Evolutionary conservation across 1,284 basidiomycete species (phyloP), one percentile per base, ranked within the genome.

Genomic region (Albatrellus sp.): DNA sequence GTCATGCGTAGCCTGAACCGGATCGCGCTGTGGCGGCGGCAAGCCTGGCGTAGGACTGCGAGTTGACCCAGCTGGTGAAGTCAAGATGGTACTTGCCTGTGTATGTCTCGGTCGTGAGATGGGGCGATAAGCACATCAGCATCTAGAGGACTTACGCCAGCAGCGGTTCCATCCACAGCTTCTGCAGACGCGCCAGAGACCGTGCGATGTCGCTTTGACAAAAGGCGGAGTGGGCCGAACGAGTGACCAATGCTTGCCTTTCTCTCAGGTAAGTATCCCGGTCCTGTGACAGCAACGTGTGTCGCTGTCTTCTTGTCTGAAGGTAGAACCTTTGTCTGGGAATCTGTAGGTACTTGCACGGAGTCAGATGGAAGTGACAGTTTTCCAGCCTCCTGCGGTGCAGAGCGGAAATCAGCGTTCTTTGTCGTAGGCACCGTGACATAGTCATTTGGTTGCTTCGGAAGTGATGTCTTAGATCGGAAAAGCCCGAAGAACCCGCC

Each of bases 131-230:
- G n/a, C 50, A 42, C 34, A 43, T 39, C 19, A 16, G 41, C 3
- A 14, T 5, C 20, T 40, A 14, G 50, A 32, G 17, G 12, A 63
- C 80, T 61, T 59, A 86, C 84, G 46, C 77, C 77, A 49, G 48
- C 52, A 20, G 48, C 47, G 4, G 80, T 83, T 28, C 84, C 83
- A 53, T 85, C 76, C 50, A 75, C 72, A 11, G 81, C 84, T 56
- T 87, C 83, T 30, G 80, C 63, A 35, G 84, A 87, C 30, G 76
- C 77, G 37, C 72, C 69, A n/a, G 84, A 87, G 40, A 86, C 65
- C 3, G 79, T 77, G 33, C 77, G 73, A 56, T 78, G 68, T 51
- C 73, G 68, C 54, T 71, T 79, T 19, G 72, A 67, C 50, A 82
- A 50, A 51, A 80, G 68, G 43, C 76, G 72, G 59, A 82, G 79